Percentiles rank a stretch among this genome's conserved stretches.
phyloP scores from a whole-genome alignment of 2,329 filamentous ascomycete species.

The Drechslera avenae region DNA sequence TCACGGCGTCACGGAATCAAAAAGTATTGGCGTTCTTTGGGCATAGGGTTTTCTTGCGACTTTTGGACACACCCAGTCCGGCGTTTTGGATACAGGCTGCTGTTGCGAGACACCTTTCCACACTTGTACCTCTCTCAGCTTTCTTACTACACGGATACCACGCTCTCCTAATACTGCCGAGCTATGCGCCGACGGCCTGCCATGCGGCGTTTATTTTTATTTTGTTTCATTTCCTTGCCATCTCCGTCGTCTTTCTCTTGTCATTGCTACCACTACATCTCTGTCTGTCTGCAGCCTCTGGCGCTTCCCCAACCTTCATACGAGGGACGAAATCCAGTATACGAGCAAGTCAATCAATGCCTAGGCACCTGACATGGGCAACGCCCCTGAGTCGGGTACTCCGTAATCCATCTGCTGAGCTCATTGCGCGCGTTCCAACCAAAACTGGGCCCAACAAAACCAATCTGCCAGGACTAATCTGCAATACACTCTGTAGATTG shows the following conservation, averaged over 20 bases:
- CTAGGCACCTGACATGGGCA: slow-evolving; percentile 30
- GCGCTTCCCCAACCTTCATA: slow-evolving; percentile 28
- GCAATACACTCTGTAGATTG: slow-evolving; percentile 37
- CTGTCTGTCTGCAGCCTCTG: slow-evolving; percentile 23
- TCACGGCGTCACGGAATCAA: slow-evolving; percentile 48
- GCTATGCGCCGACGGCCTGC: slow-evolving; percentile 21
- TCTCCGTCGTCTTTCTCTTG: slow-evolving; percentile 27
- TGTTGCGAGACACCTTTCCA: slow-evolving; percentile 42
- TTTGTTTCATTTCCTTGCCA: slow-evolving; percentile 20
- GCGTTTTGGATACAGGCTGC: slow-evolving; percentile 47
- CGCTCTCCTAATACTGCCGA: slow-evolving; percentile 27
- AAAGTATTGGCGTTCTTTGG: slow-evolving; percentile 49
- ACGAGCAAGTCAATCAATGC: slow-evolving; percentile 46
- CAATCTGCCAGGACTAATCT: slow-evolving; percentile 45
- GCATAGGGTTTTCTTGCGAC: slow-evolving; percentile 39
- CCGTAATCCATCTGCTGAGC: slow-evolving; percentile 27
- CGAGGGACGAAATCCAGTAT: slow-evolving; percentile 35
- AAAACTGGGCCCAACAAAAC: slow-evolving; percentile 17
- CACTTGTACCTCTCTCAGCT: slow-evolving; percentile 32
- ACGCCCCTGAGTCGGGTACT: slow-evolving; percentile 25
- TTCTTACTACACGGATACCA: slow-evolving; percentile 28
- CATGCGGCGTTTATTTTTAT: slow-evolving; percentile 19
- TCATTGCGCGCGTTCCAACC: slow-evolving; percentile 21
- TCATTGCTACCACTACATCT: slow-evolving; percentile 29
- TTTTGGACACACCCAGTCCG: slow-evolving; percentile 39